Conservation (phyloP, 495 filamentous ascomycete genomes). For the Chaetomium tenue region DNA sequence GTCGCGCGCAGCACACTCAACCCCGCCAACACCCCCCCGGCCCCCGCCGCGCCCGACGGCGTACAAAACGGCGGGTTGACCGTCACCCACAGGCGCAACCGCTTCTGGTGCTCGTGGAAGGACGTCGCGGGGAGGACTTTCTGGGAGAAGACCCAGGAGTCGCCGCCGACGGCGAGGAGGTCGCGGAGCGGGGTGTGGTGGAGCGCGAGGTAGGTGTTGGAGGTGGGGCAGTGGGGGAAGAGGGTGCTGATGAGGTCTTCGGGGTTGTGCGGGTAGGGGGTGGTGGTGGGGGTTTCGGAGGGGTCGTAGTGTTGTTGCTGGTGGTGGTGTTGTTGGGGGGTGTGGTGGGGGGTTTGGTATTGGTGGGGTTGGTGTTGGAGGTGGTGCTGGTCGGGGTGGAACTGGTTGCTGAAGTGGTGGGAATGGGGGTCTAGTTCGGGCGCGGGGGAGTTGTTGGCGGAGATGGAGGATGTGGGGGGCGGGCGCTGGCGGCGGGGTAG, state of each 20-base stretch:
- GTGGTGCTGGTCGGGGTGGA: slow-evolving; percentile 20
- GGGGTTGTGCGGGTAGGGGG: slow-evolving; percentile 27
- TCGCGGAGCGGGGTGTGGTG: slow-evolving; percentile 50
- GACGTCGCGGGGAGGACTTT: slow-evolving; percentile 40
- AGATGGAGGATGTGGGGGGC: slow-evolving; percentile 17
- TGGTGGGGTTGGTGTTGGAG: slow-evolving; percentile 18
- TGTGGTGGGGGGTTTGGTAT: slow-evolving; percentile 1
- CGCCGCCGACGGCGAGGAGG: slow-evolving; percentile 49
- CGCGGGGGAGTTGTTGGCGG: slow-evolving; percentile 28
- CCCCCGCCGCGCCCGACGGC: background rate
- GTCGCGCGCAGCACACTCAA: slow-evolving; percentile 31
- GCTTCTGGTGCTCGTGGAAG: slow-evolving; percentile 42
- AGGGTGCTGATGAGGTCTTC: slow-evolving; percentile 39
- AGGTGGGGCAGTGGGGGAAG: slow-evolving; percentile 41
- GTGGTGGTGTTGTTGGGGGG: background rate
- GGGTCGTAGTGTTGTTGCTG: background rate
- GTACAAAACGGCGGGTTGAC: background rate
- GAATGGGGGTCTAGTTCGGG: slow-evolving; percentile 35
- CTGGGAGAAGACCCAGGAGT: slow-evolving; percentile 49
- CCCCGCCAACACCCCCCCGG: background rate
- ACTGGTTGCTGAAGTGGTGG: slow-evolving; percentile 21
- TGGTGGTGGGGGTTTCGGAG: background rate
- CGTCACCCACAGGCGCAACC: slow-evolving; percentile 40
- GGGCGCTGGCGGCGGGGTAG: slow-evolving; percentile 36
- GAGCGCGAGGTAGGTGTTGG: slow-evolving; percentile 49